Percentiles rank a stretch among this genome's conserved stretches.
Conservation (phyloP, 305 asterid genomes). For the Solanum aculeatissimum region DNA sequence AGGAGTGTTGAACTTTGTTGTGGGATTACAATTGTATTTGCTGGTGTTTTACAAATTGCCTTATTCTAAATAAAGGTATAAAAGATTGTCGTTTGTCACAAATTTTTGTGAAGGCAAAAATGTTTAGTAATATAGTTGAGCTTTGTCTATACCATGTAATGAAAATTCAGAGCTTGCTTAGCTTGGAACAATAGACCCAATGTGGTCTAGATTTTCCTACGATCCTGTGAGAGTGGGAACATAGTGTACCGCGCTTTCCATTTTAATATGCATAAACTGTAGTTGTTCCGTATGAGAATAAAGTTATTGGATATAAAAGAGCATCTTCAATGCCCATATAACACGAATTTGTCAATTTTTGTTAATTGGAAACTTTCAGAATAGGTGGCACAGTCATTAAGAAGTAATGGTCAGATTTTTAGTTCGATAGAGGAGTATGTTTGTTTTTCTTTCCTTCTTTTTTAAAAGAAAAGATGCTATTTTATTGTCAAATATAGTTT, state of each 20-base stretch:
- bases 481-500: not conserved
- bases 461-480: not conserved
- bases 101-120: not conserved
- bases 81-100: not conserved
- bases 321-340: not conserved
- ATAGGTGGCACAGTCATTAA: not conserved
- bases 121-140: not conserved
- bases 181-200: not conserved
- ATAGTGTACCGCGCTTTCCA: not conserved
- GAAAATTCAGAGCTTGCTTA: not conserved
- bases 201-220: not conserved
- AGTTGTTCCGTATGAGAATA: not conserved
- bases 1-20: not conserved
- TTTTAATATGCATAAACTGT: not conserved
- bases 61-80: not conserved
- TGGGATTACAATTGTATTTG: not conserved
- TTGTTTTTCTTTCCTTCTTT: not conserved
- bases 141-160: not conserved
- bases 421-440: not conserved
- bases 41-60: not conserved
- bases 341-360: not conserved
- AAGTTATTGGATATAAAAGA: not conserved
- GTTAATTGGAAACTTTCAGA: not conserved
- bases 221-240: not conserved
- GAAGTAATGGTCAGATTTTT: not conserved